Evolutionary conservation across 2,329 filamentous ascomycete species (phyloP), one percentile per base, ranked within the genome.

Genomic region (Apiospora kogelbergensis): DNA sequence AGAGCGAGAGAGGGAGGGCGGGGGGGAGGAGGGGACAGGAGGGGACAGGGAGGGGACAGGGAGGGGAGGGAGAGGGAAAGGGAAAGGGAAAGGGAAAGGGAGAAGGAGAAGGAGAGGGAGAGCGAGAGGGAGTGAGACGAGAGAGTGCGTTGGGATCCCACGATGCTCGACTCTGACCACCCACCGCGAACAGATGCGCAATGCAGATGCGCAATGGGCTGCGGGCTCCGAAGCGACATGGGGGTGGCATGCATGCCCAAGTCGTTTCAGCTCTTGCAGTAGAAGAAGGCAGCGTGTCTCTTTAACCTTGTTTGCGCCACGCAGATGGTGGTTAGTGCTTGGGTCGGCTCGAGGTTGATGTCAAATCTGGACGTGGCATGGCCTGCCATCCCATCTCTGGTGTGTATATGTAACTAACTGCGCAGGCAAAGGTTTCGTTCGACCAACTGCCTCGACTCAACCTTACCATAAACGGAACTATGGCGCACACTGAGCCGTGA

Each of bases 241-340:
- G 53, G 46, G 20, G 10, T 37, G 53, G 53, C 30, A 60, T 60
- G 53, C 30, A 60, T 60, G 30, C 30, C 53, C 53, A 60, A 37
- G 26, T 22, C 53, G 53, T 60, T 60, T 60, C 53, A 60, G 53
- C 53, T 60, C n/a, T 60, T 11, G 53, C 37, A 13, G 30, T 22
- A n/a, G 30, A n/a, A 60, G 53, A 9, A 20, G 33, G 30, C 53
- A 60, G 53, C 30, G 53, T 37, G 30, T 60, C 53, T 60, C 30
- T 60, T 60, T 60, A 72, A 73, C 74, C 74, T 74, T 74, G 70
- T 74, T 73, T 73, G 64, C 74, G 72, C 72, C 74, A 74, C 69
- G 71, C 71, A 75, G 72, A 66, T 70, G 68, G 70, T 67, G 69
- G 66, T 71, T 45, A 70, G 71, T 68, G 48, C 53, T 60, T 60